Percentiles rank a stretch among this genome's conserved stretches.
Conservation (phyloP, 2,329 filamentous ascomycete species). For the Ustilaginoidea virens region DNA sequence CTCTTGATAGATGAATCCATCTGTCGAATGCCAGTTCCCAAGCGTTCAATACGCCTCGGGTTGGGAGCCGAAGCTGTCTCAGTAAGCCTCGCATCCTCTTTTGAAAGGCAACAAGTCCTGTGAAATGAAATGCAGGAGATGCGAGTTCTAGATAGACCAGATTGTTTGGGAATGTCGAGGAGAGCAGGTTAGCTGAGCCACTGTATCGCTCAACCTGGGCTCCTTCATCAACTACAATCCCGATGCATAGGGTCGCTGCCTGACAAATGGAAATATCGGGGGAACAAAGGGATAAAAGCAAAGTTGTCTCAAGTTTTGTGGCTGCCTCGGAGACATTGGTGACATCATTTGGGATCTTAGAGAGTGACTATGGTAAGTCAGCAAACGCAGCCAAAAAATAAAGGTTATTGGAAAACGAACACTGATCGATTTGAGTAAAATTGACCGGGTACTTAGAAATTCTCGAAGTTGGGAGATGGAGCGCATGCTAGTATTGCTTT, state of each 20-base stretch:
- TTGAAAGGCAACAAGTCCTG: slow-evolving; percentile 54
- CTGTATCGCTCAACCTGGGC: slow-evolving; percentile 32
- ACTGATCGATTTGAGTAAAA: slow-evolving; percentile 36
- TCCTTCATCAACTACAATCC: slow-evolving; percentile 46
- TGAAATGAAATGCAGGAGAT: slow-evolving; percentile 48
- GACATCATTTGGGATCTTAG: slow-evolving; percentile 36
- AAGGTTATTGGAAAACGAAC: slow-evolving; percentile 20
- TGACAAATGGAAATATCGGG: slow-evolving; percentile 50
- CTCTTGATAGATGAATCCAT: slow-evolving; percentile 49
- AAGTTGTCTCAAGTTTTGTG: slow-evolving; percentile 43
- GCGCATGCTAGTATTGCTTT: slow-evolving; percentile 24
- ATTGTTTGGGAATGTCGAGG: slow-evolving; percentile 42
- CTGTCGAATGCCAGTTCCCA: slow-evolving; percentile 52
- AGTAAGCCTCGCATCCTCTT: slow-evolving; percentile 46
- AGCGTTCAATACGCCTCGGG: slow-evolving; percentile 48
- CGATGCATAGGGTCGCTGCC: slow-evolving; percentile 45
- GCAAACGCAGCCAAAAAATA: neutral
- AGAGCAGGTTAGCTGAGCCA: slow-evolving; percentile 32
- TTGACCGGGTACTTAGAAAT: slow-evolving; percentile 39
- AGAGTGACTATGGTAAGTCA: slow-evolving; percentile 30
- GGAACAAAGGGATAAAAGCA: slow-evolving; percentile 49
- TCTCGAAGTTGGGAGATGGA: slow-evolving; percentile 33
- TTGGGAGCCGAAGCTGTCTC: slow-evolving; percentile 44
- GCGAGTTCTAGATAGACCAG: slow-evolving; percentile 47
- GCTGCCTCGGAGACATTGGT: slow-evolving; percentile 36